phyloP scores from a whole-genome alignment of 345 rosid genomes.

The Erodium maritimum region DNA sequence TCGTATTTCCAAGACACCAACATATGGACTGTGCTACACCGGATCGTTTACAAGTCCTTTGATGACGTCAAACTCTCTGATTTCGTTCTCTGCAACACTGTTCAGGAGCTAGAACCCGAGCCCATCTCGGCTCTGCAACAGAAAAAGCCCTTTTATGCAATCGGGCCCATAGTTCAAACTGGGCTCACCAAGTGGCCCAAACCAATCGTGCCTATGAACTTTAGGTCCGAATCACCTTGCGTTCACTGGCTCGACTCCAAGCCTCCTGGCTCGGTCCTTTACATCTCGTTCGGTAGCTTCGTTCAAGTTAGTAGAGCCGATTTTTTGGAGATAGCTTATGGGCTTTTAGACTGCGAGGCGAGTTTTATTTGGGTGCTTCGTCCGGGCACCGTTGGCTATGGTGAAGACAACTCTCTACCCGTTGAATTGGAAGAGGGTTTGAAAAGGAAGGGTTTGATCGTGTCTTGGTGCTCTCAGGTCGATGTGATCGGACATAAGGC shows the following conservation, averaged over 20 bases:
- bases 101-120: conserved; percentile 46
- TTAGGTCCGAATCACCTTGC: conserved; percentile 83
- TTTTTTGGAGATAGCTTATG: conserved; percentile 49
- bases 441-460: conserved; percentile 35
- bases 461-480: conserved; percentile 68
- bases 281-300: conserved; percentile 75
- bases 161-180: conserved; percentile 67
- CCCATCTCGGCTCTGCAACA: conserved; percentile 38
- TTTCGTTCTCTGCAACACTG: conserved; percentile 62
- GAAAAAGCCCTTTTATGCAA: conserved; percentile 38
- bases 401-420: conserved; percentile 44
- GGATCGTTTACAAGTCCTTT: conserved; percentile 43
- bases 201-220: conserved; percentile 42
- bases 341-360: conserved; percentile 39
- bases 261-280: conserved; percentile 57
- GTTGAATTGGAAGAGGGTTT: conserved; percentile 26
- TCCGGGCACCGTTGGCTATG: conserved; percentile 63
- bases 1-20: conserved; percentile 68
- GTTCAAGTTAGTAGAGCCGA: conserved; percentile 51
- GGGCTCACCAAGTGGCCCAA: conserved; percentile 18
- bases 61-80: conserved; percentile 52
- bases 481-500: conserved; percentile 45
- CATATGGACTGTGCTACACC: conserved; percentile 38
- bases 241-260: conserved; percentile 59
- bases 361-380: conserved; percentile 80